Conservation (phyloP, 1,139 yeast genomes). For the Insectozyma bohioensis region DNA sequence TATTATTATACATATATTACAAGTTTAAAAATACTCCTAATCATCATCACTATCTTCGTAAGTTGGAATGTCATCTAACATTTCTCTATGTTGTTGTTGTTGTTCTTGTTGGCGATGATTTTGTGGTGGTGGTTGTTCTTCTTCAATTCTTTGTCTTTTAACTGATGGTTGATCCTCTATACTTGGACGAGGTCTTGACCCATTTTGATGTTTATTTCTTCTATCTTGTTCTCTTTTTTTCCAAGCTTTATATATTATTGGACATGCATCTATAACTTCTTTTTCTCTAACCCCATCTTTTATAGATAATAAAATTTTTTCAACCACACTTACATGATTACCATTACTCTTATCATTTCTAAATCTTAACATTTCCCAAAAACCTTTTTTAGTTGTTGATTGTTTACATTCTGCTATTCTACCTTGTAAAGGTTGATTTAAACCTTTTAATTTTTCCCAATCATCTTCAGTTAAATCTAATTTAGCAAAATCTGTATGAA, state of each 20-base stretch:
- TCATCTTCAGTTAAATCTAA: constrained; percentile 66
- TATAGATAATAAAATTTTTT: constrained; percentile 79
- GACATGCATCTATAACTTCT: constrained; percentile 57
- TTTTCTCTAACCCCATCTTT: constrained; percentile 82
- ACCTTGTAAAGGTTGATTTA: constrained; percentile 85
- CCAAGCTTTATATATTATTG: constrained; percentile 35
- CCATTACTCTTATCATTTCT: constrained; percentile 92
- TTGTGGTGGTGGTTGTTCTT: constrained; percentile 10
- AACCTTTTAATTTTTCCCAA: constrained; percentile 73
- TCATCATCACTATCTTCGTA: constrained; percentile 46
- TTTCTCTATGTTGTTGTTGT: constrained; percentile 4
- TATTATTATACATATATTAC: background rate
- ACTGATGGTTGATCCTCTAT: constrained; percentile 12
- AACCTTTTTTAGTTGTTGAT: constrained; percentile 50
- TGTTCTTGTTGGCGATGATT: constrained; percentile 1
- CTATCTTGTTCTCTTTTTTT: constrained; percentile 35
- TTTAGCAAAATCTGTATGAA: constrained; percentile 67
- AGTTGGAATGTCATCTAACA: constrained; percentile 33
- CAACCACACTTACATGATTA: constrained; percentile 78
- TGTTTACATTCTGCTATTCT: constrained; percentile 81
- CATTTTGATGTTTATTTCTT: constrained; percentile 15
- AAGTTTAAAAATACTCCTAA: background rate
- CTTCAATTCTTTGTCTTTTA: constrained; percentile 12
- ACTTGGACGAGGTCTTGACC: constrained; percentile 4
- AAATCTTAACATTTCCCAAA: constrained; percentile 85